Evolutionary conservation across 2,329 filamentous ascomycete species (phyloP), one percentile per base, ranked within the genome.

Genomic region (Aspergillus fumigatiaffinis): DNA sequence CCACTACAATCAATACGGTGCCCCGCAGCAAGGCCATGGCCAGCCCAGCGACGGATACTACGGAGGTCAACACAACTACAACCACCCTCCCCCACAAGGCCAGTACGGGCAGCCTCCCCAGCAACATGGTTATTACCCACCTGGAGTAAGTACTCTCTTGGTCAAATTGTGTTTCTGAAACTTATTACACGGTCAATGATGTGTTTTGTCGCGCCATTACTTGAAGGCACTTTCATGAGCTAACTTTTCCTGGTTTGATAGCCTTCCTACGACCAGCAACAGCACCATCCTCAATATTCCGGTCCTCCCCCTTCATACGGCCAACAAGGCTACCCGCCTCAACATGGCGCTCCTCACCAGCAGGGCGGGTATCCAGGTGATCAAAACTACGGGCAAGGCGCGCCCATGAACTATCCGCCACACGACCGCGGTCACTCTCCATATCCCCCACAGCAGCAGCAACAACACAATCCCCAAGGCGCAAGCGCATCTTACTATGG

Each of bases 401-500:
- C 53, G 6, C 66, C 66, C 28, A 47, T 60, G 41, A 54, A 54
- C 7, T 66, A 68, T 53, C 44, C 44, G 21, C 62, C 62, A 1
- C 62, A 68, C 28, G 66, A 67, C 23, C 65, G 64, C 23, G 66
- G 64, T 35, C 68, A 70, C 46, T 64, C 68, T 5, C 63, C 66
- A 5, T 69, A 69, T 51, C 67, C 66, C 20, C 66, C 66, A 25
- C 57, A 62, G n/a, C 60, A 65, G 41, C 60, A 65, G 41, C 66
- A 66, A 41, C 68, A 61, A 41, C 65, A 61, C 29, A 59, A 60
- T 29, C 60, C 55, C 7, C 59, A 65, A 52, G 71, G 71, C 48
- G 67, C 65, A 54, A 73, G 57, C 50, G 64, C 68, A 32, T 65
- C 66, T 1, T 75, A 74, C 57, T 75, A 75, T 50, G 65, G 64